These are phyloP conservation scores for Yamadazyma diddensiae DNA, from an alignment of 1,139 yeast species.

Conservation along the genomic window DNA sequence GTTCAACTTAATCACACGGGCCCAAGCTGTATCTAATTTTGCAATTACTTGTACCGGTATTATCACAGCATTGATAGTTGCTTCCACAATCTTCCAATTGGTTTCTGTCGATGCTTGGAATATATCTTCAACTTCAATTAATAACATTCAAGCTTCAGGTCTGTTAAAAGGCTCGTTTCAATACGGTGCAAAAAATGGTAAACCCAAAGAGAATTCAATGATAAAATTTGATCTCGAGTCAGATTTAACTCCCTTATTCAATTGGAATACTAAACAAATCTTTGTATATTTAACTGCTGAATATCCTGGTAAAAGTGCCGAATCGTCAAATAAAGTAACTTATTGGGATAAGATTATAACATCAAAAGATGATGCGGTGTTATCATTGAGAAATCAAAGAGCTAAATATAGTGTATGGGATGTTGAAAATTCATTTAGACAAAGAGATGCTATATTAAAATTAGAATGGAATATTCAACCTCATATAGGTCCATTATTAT, in stretches of 20 bases:
- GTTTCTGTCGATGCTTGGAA: slow-evolving; percentile 42
- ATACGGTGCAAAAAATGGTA: slow-evolving; percentile 67
- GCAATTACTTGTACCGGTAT: slow-evolving; percentile 52
- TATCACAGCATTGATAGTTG: slow-evolving; percentile 43
- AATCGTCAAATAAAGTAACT: slow-evolving; percentile 63
- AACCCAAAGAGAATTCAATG: slow-evolving; percentile 77
- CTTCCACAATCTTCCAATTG: slow-evolving; percentile 51
- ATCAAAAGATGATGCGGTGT: slow-evolving; percentile 52
- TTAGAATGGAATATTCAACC: slow-evolving; percentile 96
- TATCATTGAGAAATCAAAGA: slow-evolving; percentile 51
- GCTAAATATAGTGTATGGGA: slow-evolving; percentile 91
- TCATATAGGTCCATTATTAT: slow-evolving; percentile 73
- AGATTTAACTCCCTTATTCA: slow-evolving; percentile 70
- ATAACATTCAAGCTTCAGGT: slow-evolving; percentile 39
- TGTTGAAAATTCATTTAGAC: slow-evolving; percentile 62
- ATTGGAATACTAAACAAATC: slow-evolving; percentile 96
- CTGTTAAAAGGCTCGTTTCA: slow-evolving; percentile 62
- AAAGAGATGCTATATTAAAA: slow-evolving; percentile 65
- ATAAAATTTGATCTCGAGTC: slow-evolving; percentile 69
- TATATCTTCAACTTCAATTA: slow-evolving; percentile 37
- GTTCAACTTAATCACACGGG: slow-evolving; percentile 40
- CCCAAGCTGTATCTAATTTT: slow-evolving; percentile 56
- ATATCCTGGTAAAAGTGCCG: slow-evolving; percentile 61
- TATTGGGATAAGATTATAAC: slow-evolving; percentile 88
- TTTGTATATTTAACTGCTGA: slow-evolving; percentile 89